phyloP scores from a whole-genome alignment of 208 protist genomes.

The Herpetomonas samuelpessoai region DNA sequence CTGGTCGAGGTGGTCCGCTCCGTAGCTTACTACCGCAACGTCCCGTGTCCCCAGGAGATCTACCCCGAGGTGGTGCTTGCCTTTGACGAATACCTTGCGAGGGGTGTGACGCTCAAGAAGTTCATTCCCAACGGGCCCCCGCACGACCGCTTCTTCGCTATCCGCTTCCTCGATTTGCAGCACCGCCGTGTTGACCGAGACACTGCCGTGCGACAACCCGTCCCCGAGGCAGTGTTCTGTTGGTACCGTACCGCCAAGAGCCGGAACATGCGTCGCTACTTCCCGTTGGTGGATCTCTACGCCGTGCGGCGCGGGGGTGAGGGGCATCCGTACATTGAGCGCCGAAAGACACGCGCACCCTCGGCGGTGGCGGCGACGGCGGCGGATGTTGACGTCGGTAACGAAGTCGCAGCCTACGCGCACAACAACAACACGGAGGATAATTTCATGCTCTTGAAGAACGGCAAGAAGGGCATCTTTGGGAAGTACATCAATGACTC shows the following conservation, averaged over 20 bases:
- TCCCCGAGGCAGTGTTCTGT: constrained; percentile 38
- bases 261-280: constrained; percentile 50
- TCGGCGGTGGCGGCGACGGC: background rate
- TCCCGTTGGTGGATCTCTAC: constrained; percentile 50
- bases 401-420: background rate
- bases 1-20: constrained; percentile 39
- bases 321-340: constrained; percentile 43
- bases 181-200: background rate
- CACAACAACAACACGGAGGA: background rate
- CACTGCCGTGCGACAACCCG: constrained; percentile 4
- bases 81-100: constrained; percentile 59
- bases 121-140: constrained; percentile 47
- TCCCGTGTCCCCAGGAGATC: constrained; percentile 23
- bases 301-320: constrained; percentile 34
- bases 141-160: constrained; percentile 55
- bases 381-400: background rate
- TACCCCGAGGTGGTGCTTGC: constrained; percentile 61
- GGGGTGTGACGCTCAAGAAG: constrained; percentile 50
- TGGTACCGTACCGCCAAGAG: constrained; percentile 42
- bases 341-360: constrained; percentile 31
- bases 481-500: constrained; percentile 43
- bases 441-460: constrained; percentile 24
- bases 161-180: constrained; percentile 53
- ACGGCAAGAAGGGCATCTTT: constrained; percentile 19
- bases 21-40: constrained; percentile 40